Evolutionary conservation across 2,329 filamentous ascomycete genomes (phyloP), one percentile per base, ranked within the genome.

Genomic region (Scytalidium lignicola): DNA sequence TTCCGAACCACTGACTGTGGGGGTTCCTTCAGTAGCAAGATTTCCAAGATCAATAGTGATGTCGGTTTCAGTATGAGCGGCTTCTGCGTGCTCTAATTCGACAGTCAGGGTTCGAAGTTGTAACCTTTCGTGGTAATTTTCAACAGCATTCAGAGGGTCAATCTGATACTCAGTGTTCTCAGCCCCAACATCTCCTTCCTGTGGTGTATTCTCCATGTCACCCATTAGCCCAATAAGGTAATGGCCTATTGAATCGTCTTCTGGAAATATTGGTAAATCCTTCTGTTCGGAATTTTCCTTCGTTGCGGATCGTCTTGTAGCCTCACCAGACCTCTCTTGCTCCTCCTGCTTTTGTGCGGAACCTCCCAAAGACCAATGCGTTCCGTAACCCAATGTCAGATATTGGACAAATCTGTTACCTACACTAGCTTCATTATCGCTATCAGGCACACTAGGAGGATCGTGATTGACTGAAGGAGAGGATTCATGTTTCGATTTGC

Each of bases 151-250:
- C 47, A 32, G 26, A 18, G 13, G 15, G 15, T 52, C 22, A 13
- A 48, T 20, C 7, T 32, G 32, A n/a, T 47, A 45, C 21, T 56
- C 49, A 8, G 41, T 23, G 21, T 52, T 51, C 10, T 51, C 32
- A 3, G 37, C 1, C 17, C 39, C 37, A 18, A 23, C 20, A 29
- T 42, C 28, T 10, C 23, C 23, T 20, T 54, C 52, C 7, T 55
- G 43, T 12, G 62, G 49, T 52, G 62, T 61, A 40, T 79, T 74
- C 12, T 82, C 78, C 26, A 87, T 74, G 29, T 84, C 75, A 6
- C 85, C 85, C 55, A 79, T 76, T 5, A 90, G 73, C 0, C 86
- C 86, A 49, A 91, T 78, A 19, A 90, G 69, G 58, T 82, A 91
- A 55, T 76, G 74, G 1, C 75, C 77, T 60, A 62, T 12, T 52